Base-by-base conservation (phyloP, 768 basidiomycete genomes). In the Psilocybe cyanescens region DNA sequence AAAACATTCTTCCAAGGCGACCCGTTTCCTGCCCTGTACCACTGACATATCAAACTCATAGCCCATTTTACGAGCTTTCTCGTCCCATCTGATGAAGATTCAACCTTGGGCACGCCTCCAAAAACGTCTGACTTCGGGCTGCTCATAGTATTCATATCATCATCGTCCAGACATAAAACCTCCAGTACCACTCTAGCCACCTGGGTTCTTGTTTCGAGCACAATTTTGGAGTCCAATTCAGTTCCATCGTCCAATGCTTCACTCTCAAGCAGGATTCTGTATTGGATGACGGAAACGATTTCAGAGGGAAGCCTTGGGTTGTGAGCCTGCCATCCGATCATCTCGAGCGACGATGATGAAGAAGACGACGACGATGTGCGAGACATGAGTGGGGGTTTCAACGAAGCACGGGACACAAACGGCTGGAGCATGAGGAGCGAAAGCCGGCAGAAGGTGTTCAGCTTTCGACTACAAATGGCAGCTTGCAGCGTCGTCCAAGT, bases 251-350 rank as follows among this genome's bases (percentile, higher is more conserved):
- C 70, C 50, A 88, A 67, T 3, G 71, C 70, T 14, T 80, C 77
- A 1, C 83, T 71, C 63, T 85, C 84, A 3, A 82, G 82, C 3
- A 89, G 72, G 19, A 85, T 74, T 31, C 80, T 79, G 14, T 73
- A 80, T 41, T 81, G 76, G 8, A 87, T 61, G 5, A 83, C 28
- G 4, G 66, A 60, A 8, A 80, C 69, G 14, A 82, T 71, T 35
- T 73, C 64, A 14, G 71, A 67, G 1, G 70, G 73, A 57, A 81
- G 58, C 16, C 58, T 51, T 11, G 60, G 9, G 12, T 50, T 55
- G 46, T 33, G 30, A 19, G 35, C 30, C 39, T 57, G 55, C 44
- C 47, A 48, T 12, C 48, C 46, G 8, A 61, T 33, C 11, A 35
- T 39, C 9, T 57, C 55, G 6, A 55, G 30, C 2, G 65, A 61